Evolutionary conservation across 805 yeast species (phyloP), one percentile per base, ranked within the genome.

Genomic region (Cyberlindnera xishuangbannaensis): DNA sequence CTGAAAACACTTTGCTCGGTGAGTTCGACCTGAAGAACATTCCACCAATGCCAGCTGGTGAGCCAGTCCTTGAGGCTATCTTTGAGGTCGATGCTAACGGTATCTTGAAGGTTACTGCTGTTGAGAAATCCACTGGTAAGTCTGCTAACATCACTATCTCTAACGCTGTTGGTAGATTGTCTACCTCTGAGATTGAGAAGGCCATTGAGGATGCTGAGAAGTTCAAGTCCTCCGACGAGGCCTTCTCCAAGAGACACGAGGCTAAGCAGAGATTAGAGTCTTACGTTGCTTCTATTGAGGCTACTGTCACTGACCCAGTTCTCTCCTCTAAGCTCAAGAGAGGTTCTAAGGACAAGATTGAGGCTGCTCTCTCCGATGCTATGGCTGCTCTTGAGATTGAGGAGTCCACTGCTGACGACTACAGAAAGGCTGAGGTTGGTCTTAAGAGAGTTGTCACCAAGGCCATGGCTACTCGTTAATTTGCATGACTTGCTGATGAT

Each of bases 41-140:
- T 59, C 97, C 98, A 65, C 97, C 97, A 65, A 77, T 92, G 73
- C 85, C 86, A 69, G 95, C 96, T 72, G 97, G 97, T 71, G 96
- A 87, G 69, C 97, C 98, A 67, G 96, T 86, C 65, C 82, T 90
- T 62, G 97, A 90, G 78, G 97, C 95, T 56, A 92, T 90, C 66
- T 92, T 90, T 70, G 95, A 90, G 71, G 90, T 92, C 62, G 98
- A 92, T 70, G 97, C 97, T 62, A 92, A 90, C 71, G 98, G 98
- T 78, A 92, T 90, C 77, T 79, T 90, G 68, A 92, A 90, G 83
- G 98, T 90, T 59, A 88, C 96, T 55, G 98, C 98, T 48, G 81
- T 83, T 61, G 98, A 90, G 77, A 90, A 90, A 74, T 88, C 96
- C 45, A 90, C 97, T 51, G 98, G 98, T 72, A 87, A 90, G 70